These are phyloP conservation scores for Verticillium dahliae DNA, from an alignment of 2,329 filamentous ascomycete genomes.

Conservation along the genomic window DNA sequence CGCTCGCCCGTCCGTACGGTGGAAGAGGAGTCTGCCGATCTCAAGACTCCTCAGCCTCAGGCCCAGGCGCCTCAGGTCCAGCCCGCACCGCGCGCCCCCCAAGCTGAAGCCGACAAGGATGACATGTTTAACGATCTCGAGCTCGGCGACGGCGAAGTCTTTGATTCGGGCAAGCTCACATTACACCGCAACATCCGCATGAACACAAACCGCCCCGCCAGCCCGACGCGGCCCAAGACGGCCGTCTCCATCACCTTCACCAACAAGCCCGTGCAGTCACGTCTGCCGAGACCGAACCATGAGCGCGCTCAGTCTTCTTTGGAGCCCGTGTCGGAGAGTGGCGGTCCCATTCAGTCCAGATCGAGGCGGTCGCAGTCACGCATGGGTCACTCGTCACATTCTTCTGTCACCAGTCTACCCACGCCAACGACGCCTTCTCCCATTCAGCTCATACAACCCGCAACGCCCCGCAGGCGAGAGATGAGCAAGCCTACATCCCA, in stretches of 20 bases:
- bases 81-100: not conserved
- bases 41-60: slow-evolving; percentile 21
- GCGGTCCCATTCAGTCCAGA: slow-evolving; percentile 57
- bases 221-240: slow-evolving; percentile 65
- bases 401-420: slow-evolving; percentile 58
- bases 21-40: slow-evolving; percentile 24
- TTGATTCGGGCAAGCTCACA: slow-evolving; percentile 73
- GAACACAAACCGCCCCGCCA: slow-evolving; percentile 63
- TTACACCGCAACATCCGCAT: slow-evolving; percentile 89
- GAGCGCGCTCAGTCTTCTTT: slow-evolving; percentile 69
- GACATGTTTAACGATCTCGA: slow-evolving; percentile 86
- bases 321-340: slow-evolving; percentile 90
- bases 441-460: slow-evolving; percentile 43
- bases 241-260: slow-evolving; percentile 88
- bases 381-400: slow-evolving; percentile 62
- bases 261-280: slow-evolving; percentile 65
- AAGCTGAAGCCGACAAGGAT: slow-evolving; percentile 47
- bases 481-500: slow-evolving; percentile 48
- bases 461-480: slow-evolving; percentile 56
- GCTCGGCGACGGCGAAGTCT: slow-evolving; percentile 74
- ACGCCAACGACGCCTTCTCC: slow-evolving; percentile 55
- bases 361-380: slow-evolving; percentile 60
- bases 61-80: slow-evolving; percentile 9
- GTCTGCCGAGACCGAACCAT: slow-evolving; percentile 72
- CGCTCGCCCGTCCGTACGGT: slow-evolving; percentile 45